Conservation (phyloP, 306 rosid species). For the Geum urbanum region DNA sequence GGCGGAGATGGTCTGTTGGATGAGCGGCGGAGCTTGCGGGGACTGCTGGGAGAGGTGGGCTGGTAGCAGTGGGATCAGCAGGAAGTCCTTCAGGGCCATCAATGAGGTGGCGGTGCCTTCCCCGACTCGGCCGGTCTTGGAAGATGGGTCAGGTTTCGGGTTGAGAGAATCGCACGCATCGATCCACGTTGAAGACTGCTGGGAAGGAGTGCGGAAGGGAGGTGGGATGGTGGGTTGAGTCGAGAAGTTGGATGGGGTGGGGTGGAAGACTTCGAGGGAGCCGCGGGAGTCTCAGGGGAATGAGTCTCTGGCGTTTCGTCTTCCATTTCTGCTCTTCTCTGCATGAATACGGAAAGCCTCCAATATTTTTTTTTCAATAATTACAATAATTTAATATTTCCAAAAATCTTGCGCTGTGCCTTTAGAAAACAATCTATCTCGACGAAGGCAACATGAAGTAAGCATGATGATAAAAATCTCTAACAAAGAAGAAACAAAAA, state of each 20-base stretch:
- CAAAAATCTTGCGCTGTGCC: neutral
- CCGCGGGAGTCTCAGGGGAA: conserved; percentile 68
- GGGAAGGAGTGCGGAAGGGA: conserved; percentile 21
- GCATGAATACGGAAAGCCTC: conserved; percentile 19
- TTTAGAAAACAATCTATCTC: too few species aligned
- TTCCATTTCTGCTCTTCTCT: conserved; percentile 20
- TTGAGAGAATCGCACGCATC: conserved; percentile 25
- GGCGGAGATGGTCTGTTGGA: conserved; percentile 36
- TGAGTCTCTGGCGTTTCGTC: conserved; percentile 38
- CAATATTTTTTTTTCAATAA: too few species aligned
- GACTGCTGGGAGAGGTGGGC: conserved; percentile 25
- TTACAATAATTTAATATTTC: too few species aligned
- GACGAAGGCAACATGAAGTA: too few species aligned
- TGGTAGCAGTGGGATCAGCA: conserved; percentile 22
- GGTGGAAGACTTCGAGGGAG: conserved; percentile 89
- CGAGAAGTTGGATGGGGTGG: conserved; percentile 50
- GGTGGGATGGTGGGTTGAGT: conserved; percentile 28
- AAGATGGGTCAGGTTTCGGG: conserved; percentile 23
- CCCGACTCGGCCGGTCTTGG: conserved; percentile 17
- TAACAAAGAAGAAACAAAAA: too few species aligned
- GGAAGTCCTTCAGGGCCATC: conserved; percentile 75
- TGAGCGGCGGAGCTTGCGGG: conserved; percentile 10
- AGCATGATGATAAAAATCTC: too few species aligned
- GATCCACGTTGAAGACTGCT: conserved; percentile 36
- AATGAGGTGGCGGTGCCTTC: conserved; percentile 62